Evolutionary conservation across 805 yeast genomes (phyloP), one percentile per base, ranked within the genome.

Genomic region (Vanderwaltozyma yarrowii): DNA sequence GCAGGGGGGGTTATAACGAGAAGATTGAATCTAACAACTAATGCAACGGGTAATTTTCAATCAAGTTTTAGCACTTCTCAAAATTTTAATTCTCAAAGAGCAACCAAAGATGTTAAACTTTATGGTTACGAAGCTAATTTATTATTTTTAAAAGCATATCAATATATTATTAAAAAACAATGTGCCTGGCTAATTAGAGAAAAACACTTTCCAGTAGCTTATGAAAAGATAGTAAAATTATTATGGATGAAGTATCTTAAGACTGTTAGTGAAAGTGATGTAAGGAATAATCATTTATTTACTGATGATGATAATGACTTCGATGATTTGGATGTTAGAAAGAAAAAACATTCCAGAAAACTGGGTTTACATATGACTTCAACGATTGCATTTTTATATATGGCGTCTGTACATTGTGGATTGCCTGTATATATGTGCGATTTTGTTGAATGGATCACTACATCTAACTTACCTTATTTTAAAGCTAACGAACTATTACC

Each of bases 391-490:
- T 48, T 78, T 1, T 56, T 76, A 15, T 79, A 78, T 51, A 40
- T 77, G 34, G 72, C 78, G 2, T 51, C 71, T n/a, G 43, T 71
- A 8, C 66, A 68, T 39, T 46, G 75, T 44, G 62, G 67, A 21
- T 42, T 66, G 16, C 81, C 85, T 0, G 40, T 78, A 1, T 74
- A 70, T 48, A 44, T 70, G 5, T 55, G 59, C 38, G 82, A 78
- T 50, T 53, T 75, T 14, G 48, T 74, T 18, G 46, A 51, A 4
- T 60, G 70, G 56, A 54, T 72, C 4, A 49, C 64, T 21, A 46
- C 60, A 2, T 71, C 71, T 35, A 58, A 61, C 24, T 55, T 80
- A 1, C 82, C 84, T 2, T 73, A 65, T 45, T 54, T 69, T 44
- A 65, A 59, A 36, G 64, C 73, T 5, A 41, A 56, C 15, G 57